Evolutionary conservation across 371 early-diverging fungal species (phyloP).

Genomic region (Lichtheimia hyalospora): DNA sequence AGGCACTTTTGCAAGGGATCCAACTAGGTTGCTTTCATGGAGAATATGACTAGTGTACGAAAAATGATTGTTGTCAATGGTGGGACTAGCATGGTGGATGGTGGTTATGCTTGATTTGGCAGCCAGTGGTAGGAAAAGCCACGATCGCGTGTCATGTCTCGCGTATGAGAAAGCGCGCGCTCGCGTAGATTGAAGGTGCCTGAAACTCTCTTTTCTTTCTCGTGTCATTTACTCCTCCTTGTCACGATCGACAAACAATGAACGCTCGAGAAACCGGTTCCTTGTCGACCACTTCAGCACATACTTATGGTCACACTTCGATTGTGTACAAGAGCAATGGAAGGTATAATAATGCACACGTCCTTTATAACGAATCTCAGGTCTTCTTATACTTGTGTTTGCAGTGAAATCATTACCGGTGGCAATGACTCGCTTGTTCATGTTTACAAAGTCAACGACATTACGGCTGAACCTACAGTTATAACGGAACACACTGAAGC

Average conservation of each 20-base stretch:
- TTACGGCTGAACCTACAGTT: neutral
- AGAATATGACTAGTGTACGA: too few species aligned
- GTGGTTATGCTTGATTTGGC: too few species aligned
- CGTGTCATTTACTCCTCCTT: neutral
- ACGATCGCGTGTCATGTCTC: too few species aligned
- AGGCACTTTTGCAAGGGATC: too few species aligned
- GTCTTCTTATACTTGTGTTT: neutral
- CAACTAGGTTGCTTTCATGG: too few species aligned
- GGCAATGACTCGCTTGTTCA: constrained; percentile 13
- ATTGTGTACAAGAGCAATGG: neutral
- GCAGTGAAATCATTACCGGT: constrained; percentile 15
- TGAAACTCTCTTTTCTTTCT: neutral
- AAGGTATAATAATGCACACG: neutral
- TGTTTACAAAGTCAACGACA: constrained; percentile 5
- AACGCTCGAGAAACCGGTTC: neutral
- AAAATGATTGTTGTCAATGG: too few species aligned
- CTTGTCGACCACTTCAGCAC: neutral
- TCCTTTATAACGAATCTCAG: neutral
- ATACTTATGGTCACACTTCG: neutral
- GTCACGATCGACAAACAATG: neutral
- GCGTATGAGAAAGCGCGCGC: too few species aligned
- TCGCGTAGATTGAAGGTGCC: too few species aligned
- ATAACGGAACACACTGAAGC: constrained; percentile 12
- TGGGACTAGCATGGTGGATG: too few species aligned
- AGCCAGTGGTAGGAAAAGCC: too few species aligned